Evolutionary conservation across 2,329 filamentous ascomycete genomes (phyloP).

Genomic region (Bipolaris zeicola): DNA sequence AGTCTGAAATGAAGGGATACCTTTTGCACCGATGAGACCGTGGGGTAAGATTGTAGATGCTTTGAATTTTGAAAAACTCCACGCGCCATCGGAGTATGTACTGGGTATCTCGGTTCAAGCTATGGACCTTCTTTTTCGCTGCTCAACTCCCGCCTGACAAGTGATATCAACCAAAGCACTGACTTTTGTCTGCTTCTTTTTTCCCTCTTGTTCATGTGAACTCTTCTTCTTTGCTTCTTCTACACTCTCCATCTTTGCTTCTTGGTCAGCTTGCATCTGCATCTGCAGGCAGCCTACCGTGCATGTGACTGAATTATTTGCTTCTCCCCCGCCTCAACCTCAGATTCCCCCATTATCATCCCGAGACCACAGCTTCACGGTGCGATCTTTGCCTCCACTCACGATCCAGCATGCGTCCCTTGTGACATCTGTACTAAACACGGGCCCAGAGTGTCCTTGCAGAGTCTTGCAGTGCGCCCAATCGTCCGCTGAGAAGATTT

Average conservation of each 20-base stretch:
- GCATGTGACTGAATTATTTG: not conserved
- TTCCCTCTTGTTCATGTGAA: not conserved
- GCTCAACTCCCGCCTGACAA: slow-evolving; percentile 15
- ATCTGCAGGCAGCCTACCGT: not conserved
- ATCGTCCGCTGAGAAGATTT: slow-evolving; percentile 94
- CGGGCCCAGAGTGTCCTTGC: slow-evolving; percentile 88
- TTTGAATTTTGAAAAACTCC: slow-evolving; percentile 15
- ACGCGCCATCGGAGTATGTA: slow-evolving; percentile 7
- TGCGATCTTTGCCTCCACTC: slow-evolving; percentile 91
- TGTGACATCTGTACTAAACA: slow-evolving; percentile 88
- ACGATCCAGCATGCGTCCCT: slow-evolving; percentile 89
- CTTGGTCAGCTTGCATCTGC: not conserved
- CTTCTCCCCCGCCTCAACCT: slow-evolving; percentile 10
- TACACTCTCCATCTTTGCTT: slow-evolving; percentile 5
- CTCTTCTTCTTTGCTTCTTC: slow-evolving; percentile 7
- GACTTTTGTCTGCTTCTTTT: slow-evolving; percentile 14
- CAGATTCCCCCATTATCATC: slow-evolving; percentile 58
- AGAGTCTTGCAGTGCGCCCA: slow-evolving; percentile 89
- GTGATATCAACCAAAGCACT: slow-evolving; percentile 16
- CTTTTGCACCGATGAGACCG: not conserved
- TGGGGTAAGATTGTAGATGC: slow-evolving; percentile 2
- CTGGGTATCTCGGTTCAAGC: slow-evolving; percentile 27
- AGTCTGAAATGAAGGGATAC: not conserved
- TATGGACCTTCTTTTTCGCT: slow-evolving; percentile 14
- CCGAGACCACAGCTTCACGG: slow-evolving; percentile 93